phyloP scores from a whole-genome alignment of 306 rosid genomes.

The Rosa chinensis region DNA sequence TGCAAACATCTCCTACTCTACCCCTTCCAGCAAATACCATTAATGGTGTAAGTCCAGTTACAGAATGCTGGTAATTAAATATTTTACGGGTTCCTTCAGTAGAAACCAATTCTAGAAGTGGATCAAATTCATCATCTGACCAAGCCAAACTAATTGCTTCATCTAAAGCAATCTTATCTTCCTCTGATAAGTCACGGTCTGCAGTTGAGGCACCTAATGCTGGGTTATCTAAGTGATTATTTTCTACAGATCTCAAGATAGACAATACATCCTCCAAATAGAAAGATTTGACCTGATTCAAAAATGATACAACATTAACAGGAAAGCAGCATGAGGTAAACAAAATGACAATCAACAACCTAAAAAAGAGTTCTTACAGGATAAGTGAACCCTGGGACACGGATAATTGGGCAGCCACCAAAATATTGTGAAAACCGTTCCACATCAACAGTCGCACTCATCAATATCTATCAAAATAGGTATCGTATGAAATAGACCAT shows the following conservation, averaged over 20 bases:
- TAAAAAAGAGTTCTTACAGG: slow-evolving; percentile 54
- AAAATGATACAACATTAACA: slow-evolving; percentile 17
- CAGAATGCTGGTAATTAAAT: slow-evolving; percentile 82
- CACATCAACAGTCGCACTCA: slow-evolving; percentile 95
- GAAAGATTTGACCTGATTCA: slow-evolving; percentile 69
- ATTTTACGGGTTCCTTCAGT: slow-evolving; percentile 45
- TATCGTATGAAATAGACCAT: slow-evolving; percentile 1
- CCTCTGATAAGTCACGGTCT: slow-evolving; percentile 51
- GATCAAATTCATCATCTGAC: slow-evolving; percentile 73
- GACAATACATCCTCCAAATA: slow-evolving; percentile 92
- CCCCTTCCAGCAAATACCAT: slow-evolving; percentile 96
- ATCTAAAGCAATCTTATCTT: slow-evolving; percentile 65
- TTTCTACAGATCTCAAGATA: slow-evolving; percentile 45
- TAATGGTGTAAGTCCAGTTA: slow-evolving; percentile 68
- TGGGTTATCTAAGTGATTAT: slow-evolving; percentile 56
- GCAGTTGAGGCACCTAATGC: slow-evolving; percentile 28
- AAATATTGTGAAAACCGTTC: slow-evolving; percentile 85
- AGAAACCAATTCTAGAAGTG: slow-evolving; percentile 73
- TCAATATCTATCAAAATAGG: slow-evolving; percentile 59
- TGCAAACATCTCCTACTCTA: slow-evolving; percentile 71
- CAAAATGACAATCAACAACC: slow-evolving; percentile 20
- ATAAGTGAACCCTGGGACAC: slow-evolving; percentile 91
- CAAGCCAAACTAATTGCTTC: slow-evolving; percentile 87
- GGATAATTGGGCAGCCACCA: slow-evolving; percentile 87
- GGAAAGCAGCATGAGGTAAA: slow-evolving; percentile 15